Evolutionary conservation across 768 basidiomycete species (phyloP).

Genomic region (Suillus placidus): DNA sequence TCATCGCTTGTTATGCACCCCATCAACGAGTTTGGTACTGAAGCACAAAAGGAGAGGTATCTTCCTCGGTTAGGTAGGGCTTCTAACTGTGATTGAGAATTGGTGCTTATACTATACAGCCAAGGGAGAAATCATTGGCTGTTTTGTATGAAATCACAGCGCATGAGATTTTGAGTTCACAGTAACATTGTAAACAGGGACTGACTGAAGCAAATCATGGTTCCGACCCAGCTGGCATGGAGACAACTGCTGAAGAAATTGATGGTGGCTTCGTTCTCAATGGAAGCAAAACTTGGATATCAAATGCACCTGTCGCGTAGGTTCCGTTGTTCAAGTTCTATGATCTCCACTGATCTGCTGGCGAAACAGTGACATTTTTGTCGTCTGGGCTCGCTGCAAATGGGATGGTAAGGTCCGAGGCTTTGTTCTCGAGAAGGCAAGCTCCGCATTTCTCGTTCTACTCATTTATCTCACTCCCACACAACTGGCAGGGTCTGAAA

Average conservation of each 20-base stretch:
- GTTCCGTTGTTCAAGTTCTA: slow-evolving; percentile 29
- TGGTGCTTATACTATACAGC: slow-evolving; percentile 45
- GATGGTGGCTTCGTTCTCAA: slow-evolving; percentile 85
- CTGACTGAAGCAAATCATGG: slow-evolving; percentile 97
- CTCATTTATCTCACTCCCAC: slow-evolving; percentile 3
- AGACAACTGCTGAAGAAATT: slow-evolving; percentile 83
- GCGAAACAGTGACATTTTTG: slow-evolving; percentile 72
- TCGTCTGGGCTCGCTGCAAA: slow-evolving; percentile 93
- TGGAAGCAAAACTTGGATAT: slow-evolving; percentile 98
- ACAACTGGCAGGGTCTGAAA: slow-evolving; percentile 61
- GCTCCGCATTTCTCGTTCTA: background rate
- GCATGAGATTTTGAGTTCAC: background rate
- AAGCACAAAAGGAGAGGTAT: slow-evolving; percentile 89
- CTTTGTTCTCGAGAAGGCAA: slow-evolving; percentile 87
- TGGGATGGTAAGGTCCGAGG: slow-evolving; percentile 93
- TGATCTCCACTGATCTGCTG: slow-evolving; percentile 15
- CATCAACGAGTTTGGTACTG: slow-evolving; percentile 84
- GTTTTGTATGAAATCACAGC: slow-evolving; percentile 68
- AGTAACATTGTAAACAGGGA: slow-evolving; percentile 53
- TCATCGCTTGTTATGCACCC: slow-evolving; percentile 97
- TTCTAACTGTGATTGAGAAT: background rate
- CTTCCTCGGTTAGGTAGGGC: slow-evolving; percentile 76
- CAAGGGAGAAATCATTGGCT: slow-evolving; percentile 84
- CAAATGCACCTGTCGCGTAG: slow-evolving; percentile 89
- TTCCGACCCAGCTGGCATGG: slow-evolving; percentile 98